phyloP scores from a whole-genome alignment of 441 rosid genomes.

The Gossypium gossypioides region DNA sequence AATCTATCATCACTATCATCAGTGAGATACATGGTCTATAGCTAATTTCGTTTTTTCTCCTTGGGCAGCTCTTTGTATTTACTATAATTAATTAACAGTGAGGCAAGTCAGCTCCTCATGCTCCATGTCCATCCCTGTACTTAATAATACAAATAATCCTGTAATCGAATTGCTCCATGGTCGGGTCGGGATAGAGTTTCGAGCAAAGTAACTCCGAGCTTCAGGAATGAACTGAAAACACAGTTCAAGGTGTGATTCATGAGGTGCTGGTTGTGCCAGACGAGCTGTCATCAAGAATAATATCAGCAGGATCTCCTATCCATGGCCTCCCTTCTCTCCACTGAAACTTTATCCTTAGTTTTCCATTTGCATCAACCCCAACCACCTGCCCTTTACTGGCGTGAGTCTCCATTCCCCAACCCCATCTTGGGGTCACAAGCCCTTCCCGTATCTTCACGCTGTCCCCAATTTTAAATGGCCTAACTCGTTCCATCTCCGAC shows the following conservation, averaged over 20 bases:
- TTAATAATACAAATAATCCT: constrained; percentile 25
- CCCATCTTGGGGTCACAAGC: constrained; percentile 81
- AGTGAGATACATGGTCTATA: constrained; percentile 31
- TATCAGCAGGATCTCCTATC: constrained; percentile 96
- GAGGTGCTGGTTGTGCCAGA: constrained; percentile 12
- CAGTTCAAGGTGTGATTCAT: constrained; percentile 7
- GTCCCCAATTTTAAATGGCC: constrained; percentile 72
- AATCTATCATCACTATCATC: constrained; percentile 17
- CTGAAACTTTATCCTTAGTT: constrained; percentile 74
- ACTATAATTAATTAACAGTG: constrained; percentile 25
- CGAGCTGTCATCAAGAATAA: constrained; percentile 51
- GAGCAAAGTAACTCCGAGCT: constrained; percentile 2
- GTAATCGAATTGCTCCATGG: background rate
- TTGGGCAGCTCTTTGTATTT: constrained; percentile 18
- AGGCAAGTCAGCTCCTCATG: constrained; percentile 20
- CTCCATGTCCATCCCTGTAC: constrained; percentile 22
- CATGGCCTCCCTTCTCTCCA: constrained; percentile 98
- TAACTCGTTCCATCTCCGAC: constrained; percentile 68
- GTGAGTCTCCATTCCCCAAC: constrained; percentile 99
- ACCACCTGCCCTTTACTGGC: constrained; percentile 82
- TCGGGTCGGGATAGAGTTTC: background rate
- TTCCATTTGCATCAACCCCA: constrained; percentile 94
- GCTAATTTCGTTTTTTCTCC: constrained; percentile 6
- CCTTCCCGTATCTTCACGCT: constrained; percentile 70
- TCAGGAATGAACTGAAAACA: background rate